These are phyloP conservation scores for California macrophylla DNA, from an alignment of 441 rosid genomes.

Conservation along the genomic window DNA sequence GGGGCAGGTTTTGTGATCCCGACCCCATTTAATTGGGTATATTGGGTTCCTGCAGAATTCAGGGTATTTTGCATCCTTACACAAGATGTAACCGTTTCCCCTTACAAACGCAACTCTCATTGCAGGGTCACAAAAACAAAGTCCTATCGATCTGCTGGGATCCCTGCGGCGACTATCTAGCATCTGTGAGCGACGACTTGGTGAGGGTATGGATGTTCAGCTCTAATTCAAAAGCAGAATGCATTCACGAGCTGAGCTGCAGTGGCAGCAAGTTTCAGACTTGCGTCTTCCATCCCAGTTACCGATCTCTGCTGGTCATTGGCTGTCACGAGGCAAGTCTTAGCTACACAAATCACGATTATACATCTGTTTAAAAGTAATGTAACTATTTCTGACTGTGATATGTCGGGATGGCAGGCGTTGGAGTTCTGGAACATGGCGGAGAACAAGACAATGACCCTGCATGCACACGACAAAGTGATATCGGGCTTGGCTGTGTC, in stretches of 20 bases:
- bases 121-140: conserved; percentile 66
- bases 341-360: neutral
- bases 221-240: conserved; percentile 52
- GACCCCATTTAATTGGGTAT: no score
- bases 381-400: no score
- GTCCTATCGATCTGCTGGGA: conserved; percentile 85
- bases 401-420: conserved; percentile 32
- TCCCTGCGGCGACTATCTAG: conserved; percentile 68
- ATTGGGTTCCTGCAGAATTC: no score
- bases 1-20: no score
- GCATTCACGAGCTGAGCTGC: conserved; percentile 66
- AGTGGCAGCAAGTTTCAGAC: conserved; percentile 74
- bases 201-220: conserved; percentile 85
- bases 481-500: conserved; percentile 73
- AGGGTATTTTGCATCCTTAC: no score
- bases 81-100: no score
- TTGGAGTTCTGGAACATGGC: conserved; percentile 85
- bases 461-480: conserved; percentile 44
- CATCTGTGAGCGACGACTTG: conserved; percentile 80
- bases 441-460: conserved; percentile 62
- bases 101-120: conserved; percentile 9
- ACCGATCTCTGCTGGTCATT: conserved; percentile 61
- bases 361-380: neutral
- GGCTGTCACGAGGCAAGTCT: conserved; percentile 79
- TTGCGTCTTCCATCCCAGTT: conserved; percentile 73